Evolutionary conservation across 2,329 filamentous ascomycete genomes (phyloP).

Genomic region (Pseudopyricularia javanii): DNA sequence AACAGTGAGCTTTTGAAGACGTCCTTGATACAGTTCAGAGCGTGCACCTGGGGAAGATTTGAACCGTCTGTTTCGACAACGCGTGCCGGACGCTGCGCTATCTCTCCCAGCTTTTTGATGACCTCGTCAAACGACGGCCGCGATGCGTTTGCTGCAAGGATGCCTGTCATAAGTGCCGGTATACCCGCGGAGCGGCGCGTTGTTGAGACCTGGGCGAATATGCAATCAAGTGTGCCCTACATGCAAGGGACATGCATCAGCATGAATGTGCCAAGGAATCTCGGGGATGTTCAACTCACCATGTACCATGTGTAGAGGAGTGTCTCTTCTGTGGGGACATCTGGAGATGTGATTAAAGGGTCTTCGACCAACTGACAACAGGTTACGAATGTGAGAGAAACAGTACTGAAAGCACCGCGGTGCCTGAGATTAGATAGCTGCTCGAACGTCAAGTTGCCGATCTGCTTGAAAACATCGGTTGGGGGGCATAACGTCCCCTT

Average conservation of each 20-base stretch:
- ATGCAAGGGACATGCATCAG: constrained; percentile 5
- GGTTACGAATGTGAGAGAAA: constrained; percentile 72
- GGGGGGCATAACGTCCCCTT: constrained; percentile 33
- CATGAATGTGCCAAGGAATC: not conserved
- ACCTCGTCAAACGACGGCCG: constrained; percentile 51
- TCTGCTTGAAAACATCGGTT: constrained; percentile 43
- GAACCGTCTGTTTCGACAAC: constrained; percentile 47
- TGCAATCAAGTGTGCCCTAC: constrained; percentile 56
- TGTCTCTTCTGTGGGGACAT: constrained; percentile 20
- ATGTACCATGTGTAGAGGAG: constrained; percentile 61
- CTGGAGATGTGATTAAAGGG: constrained; percentile 16
- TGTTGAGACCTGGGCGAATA: constrained; percentile 64
- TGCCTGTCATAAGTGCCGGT: constrained; percentile 72
- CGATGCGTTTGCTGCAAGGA: constrained; percentile 54
- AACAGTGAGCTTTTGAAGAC: constrained; percentile 77
- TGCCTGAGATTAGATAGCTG: constrained; percentile 78
- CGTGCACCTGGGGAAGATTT: constrained; percentile 82
- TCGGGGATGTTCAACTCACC: constrained; percentile 21
- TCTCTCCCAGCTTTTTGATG: constrained; percentile 48
- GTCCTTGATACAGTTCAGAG: constrained; percentile 85
- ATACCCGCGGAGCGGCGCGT: constrained; percentile 88
- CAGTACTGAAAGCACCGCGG: constrained; percentile 85
- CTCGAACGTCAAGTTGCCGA: constrained; percentile 66
- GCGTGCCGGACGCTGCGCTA: constrained; percentile 40
- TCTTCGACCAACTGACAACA: constrained; percentile 60